Evolutionary conservation across 1,284 basidiomycete genomes (phyloP).

Genomic region (Peniophora sp.): DNA sequence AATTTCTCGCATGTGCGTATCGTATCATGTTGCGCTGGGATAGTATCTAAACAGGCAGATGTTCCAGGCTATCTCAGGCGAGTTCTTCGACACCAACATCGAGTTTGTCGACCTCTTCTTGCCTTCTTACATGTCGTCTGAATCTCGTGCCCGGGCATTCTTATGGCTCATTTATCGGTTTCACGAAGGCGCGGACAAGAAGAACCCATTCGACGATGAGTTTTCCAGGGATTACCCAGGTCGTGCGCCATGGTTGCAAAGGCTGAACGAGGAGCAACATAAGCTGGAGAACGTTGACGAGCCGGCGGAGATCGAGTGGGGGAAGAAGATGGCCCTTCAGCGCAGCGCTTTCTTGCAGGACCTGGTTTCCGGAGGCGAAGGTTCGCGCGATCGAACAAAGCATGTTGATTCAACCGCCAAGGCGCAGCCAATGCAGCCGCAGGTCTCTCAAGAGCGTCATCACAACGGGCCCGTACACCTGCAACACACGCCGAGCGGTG

Average conservation of each 20-base stretch:
- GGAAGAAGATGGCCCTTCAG: constrained; percentile 27
- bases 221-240: constrained; percentile 26
- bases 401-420: too few relatives aligned
- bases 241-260: constrained; percentile 28
- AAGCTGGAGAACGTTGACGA: constrained; percentile 32
- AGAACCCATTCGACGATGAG: constrained; percentile 38
- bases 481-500: too few relatives aligned
- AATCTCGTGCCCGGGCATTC: constrained; percentile 66
- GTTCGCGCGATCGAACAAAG: too few relatives aligned
- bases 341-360: constrained; percentile 32
- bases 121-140: constrained; percentile 62
- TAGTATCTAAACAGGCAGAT: neutral
- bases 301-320: constrained; percentile 32
- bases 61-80: constrained; percentile 54
- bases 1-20: constrained; percentile 56
- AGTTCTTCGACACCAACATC: constrained; percentile 67
- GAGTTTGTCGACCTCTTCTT: constrained; percentile 81
- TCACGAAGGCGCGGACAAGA: constrained; percentile 29
- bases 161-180: constrained; percentile 46
- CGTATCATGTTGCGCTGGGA: constrained; percentile 1
- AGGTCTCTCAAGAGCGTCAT: too few relatives aligned
- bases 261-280: constrained; percentile 27
- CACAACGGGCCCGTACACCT: too few relatives aligned
- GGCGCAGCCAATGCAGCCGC: too few relatives aligned
- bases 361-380: constrained; percentile 28